These are phyloP conservation scores for Cyberlindnera lachancei DNA, from an alignment of 805 yeast genomes.

Conservation along the genomic window DNA sequence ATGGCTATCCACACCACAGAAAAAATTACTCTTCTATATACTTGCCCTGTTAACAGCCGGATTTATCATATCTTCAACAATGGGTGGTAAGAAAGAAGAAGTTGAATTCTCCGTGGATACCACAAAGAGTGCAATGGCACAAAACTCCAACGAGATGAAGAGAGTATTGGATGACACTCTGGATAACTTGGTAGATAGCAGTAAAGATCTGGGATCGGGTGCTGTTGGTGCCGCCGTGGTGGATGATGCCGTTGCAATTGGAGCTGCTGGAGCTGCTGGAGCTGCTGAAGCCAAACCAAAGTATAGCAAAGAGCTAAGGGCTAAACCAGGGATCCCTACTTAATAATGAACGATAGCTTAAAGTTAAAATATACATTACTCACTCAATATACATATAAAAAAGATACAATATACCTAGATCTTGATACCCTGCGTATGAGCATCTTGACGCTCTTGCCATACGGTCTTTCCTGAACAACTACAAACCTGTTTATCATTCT, in stretches of 20 bases:
- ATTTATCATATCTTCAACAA: conserved; percentile 22
- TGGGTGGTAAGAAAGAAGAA: conserved; percentile 19
- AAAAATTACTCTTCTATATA: conserved; percentile 34
- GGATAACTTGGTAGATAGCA: neutral
- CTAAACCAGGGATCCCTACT: too few relatives aligned
- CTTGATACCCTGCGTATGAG: conserved; percentile 48
- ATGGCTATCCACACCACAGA: conserved; percentile 40
- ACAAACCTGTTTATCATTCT: conserved; percentile 87
- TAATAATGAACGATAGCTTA: too few relatives aligned
- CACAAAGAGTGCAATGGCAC: too few relatives aligned
- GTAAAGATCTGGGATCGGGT: neutral
- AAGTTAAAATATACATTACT: too few relatives aligned
- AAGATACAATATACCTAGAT: too few relatives aligned
- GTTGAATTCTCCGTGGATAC: conserved; percentile 22
- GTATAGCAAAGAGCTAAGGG: too few relatives aligned
- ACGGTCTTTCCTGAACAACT: conserved; percentile 92
- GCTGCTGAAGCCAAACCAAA: too few relatives aligned
- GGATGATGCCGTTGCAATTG: too few relatives aligned
- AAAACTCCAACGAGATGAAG: neutral
- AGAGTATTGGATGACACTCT: conserved; percentile 1
- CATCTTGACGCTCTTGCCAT: conserved; percentile 91
- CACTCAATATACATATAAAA: too few relatives aligned
- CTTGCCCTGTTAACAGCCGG: conserved; percentile 27
- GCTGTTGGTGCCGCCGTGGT: too few relatives aligned
- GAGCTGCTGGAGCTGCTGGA: too few relatives aligned